Conservation (phyloP, 768 basidiomycete species). For the Mycena floridula region DNA sequence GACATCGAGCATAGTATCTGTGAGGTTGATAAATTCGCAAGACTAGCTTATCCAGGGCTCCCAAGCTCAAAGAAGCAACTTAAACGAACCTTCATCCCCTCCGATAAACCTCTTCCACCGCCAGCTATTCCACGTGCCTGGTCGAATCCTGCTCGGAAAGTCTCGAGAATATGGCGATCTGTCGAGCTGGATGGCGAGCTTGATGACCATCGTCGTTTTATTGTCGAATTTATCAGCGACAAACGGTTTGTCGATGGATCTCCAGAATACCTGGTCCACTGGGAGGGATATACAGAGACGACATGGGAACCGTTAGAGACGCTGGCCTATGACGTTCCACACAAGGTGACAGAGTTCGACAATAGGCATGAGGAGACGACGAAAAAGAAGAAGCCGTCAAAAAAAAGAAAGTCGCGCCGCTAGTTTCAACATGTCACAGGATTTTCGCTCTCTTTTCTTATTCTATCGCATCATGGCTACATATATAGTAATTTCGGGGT, state of each 20-base stretch:
- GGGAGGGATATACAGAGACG: slow-evolving; percentile 51
- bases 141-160: slow-evolving; percentile 37
- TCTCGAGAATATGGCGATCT: slow-evolving; percentile 32
- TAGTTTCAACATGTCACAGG: no score
- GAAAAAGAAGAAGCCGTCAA: no score
- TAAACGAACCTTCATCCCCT: slow-evolving; percentile 29
- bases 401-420: no score
- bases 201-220: slow-evolving; percentile 40
- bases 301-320: slow-evolving; percentile 52
- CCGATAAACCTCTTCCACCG: slow-evolving; percentile 17
- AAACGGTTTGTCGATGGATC: slow-evolving; percentile 21
- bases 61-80: slow-evolving; percentile 29
- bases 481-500: no score
- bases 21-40: slow-evolving; percentile 75
- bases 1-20: slow-evolving; percentile 79
- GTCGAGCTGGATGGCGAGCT: slow-evolving; percentile 23
- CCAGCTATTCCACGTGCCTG: slow-evolving; percentile 49
- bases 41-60: slow-evolving; percentile 44
- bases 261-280: slow-evolving; percentile 42
- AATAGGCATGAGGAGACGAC: no score
- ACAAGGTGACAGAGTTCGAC: no score
- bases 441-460: no score
- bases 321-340: slow-evolving; percentile 45
- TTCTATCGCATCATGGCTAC: no score
- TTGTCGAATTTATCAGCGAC: slow-evolving; percentile 30